Base-by-base conservation (phyloP, 257 asterid species). In the Jacaranda mimosifolia region DNA sequence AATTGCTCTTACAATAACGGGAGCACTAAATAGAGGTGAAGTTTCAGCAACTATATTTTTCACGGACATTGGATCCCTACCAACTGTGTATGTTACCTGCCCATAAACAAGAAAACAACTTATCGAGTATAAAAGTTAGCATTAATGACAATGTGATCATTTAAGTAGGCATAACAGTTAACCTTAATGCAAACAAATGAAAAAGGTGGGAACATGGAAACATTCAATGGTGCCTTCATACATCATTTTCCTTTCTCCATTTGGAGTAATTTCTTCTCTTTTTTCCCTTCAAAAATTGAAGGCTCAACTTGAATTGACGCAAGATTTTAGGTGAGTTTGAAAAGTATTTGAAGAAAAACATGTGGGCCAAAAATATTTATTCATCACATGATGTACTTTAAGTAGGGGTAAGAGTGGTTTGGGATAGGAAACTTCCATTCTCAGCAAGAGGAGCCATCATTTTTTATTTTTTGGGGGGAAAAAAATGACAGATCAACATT, bases 31-130 rank as follows among this genome's bases (percentile, higher is more conserved):
- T 56, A 93, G 84, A 57, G 99, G 97, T 36, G 96, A 85, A 69
- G 85, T 81, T 70, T 95, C 97, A 36, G 97, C 91, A 73, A 89
- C 91, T 72, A 95, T 87, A 82, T 84, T 89, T 71, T 85, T 89
- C 84, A 88, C 85, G 26, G 82, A 83, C 79, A 78, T 90, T 32
- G 92, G 96, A 82, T 95, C 99, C 90, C 97, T 86, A 73, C 98
- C 99, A 76, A 88, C 96, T 52, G 99, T 95, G 85, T 88, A 89
- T 43, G 92, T 95, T 75, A 95, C 96, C 99, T 95, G 94, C 70
- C 56, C 73, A 80, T 45, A 68, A 77, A 66, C 51, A 67, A 46
- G 62, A 56, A 53, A 70, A 75, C 59, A 39, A 65, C 62, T 58
- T 42, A 59, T 48, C 77, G 53, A 81, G 64, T 57, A 71, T 49